These are phyloP conservation scores for Ramaria sp. DNA, from an alignment of 768 basidiomycete genomes.

Conservation along the genomic window DNA sequence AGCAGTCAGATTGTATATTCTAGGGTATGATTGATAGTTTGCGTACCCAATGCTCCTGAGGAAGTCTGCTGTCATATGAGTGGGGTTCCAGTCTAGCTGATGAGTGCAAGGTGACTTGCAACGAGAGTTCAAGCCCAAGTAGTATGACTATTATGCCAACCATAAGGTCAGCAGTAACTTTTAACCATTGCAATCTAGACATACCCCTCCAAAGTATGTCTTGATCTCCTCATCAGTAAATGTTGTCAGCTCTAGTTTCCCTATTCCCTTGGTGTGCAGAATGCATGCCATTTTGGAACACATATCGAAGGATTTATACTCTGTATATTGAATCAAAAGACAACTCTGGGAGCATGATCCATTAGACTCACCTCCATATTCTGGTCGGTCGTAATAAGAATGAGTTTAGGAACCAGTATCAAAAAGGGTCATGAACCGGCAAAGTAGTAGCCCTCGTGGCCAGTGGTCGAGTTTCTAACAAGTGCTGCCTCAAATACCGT, in stretches of 20 bases:
- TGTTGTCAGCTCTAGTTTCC: conserved; percentile 29
- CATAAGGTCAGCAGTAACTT: too few species aligned
- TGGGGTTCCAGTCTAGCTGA: conserved; percentile 43
- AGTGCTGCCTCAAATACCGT: too few species aligned
- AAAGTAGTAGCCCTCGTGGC: conserved; percentile 44
- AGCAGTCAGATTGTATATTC: neutral
- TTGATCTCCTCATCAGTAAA: conserved; percentile 37
- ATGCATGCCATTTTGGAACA: conserved; percentile 28
- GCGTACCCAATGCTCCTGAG: conserved; percentile 25
- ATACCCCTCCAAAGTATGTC: conserved; percentile 29
- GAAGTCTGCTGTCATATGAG: conserved; percentile 30
- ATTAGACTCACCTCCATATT: neutral
- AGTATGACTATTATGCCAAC: too few species aligned
- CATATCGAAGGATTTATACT: conserved; percentile 36
- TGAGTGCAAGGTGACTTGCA: too few species aligned
- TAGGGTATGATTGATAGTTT: too few species aligned
- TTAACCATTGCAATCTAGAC: neutral
- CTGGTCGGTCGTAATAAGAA: neutral
- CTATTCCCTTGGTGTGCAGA: conserved; percentile 27
- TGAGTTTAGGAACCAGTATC: neutral
- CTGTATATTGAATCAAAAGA: conserved; percentile 24
- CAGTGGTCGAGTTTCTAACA: conserved; percentile 18
- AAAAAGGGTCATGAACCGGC: conserved; percentile 26
- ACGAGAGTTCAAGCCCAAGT: too few species aligned
- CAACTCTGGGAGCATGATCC: neutral